These are phyloP conservation scores for Daldinia sp. DNA, from an alignment of 2,329 filamentous ascomycete species.

Conservation along the genomic window DNA sequence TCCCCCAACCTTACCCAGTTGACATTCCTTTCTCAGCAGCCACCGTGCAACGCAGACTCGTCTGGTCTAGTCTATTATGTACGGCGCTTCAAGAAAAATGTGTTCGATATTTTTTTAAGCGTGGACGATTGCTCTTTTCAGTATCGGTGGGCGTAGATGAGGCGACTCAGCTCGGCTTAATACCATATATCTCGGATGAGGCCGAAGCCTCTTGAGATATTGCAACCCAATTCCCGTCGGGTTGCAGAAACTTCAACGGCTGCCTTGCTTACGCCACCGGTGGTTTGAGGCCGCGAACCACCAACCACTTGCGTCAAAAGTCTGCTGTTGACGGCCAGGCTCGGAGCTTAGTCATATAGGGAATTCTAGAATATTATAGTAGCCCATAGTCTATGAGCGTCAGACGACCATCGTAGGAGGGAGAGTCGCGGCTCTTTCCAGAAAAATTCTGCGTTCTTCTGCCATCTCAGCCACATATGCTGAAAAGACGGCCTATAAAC, in stretches of 20 bases:
- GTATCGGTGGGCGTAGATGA: conserved; percentile 19
- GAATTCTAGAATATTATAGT: conserved; percentile 3
- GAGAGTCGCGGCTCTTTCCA: background rate
- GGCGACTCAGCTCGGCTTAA: conserved; percentile 29
- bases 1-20: background rate
- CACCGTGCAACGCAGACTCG: conserved; percentile 18
- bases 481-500: conserved; percentile 1
- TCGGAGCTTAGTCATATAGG: conserved; percentile 21
- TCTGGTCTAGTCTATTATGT: conserved; percentile 18
- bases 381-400: conserved; percentile 1
- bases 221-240: conserved; percentile 10
- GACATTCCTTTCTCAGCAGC: conserved; percentile 21
- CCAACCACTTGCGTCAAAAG: background rate
- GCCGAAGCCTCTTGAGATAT: conserved; percentile 18
- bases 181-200: conserved; percentile 15
- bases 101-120: background rate
- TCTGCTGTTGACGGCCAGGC: conserved; percentile 6
- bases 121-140: conserved; percentile 24
- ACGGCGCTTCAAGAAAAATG: conserved; percentile 9
- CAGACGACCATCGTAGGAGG: conserved; percentile 3
- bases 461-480: background rate
- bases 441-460: conserved; percentile 15
- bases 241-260: conserved; percentile 6
- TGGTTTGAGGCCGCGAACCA: conserved; percentile 31
- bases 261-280: conserved; percentile 20